These are phyloP conservation scores for Apiotrichum akiyoshidainum DNA, from an alignment of 1,284 basidiomycete species.

Conservation along the genomic window DNA sequence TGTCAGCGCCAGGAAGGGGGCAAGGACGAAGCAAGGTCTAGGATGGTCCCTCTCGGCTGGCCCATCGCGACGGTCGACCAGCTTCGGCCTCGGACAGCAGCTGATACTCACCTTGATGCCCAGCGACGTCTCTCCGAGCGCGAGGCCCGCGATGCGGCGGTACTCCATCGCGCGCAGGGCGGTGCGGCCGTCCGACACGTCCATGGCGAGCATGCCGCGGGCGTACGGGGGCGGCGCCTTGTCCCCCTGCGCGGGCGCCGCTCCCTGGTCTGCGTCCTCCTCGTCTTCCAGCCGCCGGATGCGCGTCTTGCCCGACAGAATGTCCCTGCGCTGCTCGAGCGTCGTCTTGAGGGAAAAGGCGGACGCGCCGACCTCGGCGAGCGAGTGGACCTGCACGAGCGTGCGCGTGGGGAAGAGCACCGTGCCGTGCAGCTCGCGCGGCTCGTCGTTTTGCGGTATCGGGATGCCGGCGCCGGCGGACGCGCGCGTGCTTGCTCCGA, in stretches of 20 bases:
- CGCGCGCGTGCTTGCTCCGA: conserved; percentile 26
- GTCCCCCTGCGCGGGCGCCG: conserved; percentile 16
- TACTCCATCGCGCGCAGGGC: conserved; percentile 46
- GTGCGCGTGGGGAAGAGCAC: conserved; percentile 33
- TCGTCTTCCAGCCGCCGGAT: conserved; percentile 45
- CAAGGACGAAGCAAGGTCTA: background rate
- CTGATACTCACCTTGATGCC: conserved; percentile 44
- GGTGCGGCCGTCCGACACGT: conserved; percentile 43
- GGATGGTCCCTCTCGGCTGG: no score
- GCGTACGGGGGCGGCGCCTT: conserved; percentile 41
- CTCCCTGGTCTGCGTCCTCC: conserved; percentile 17
- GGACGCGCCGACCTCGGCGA: conserved; percentile 44
- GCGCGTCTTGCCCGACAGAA: conserved; percentile 40
- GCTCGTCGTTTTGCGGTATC: conserved; percentile 14
- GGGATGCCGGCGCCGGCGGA: background rate
- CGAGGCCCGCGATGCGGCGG: conserved; percentile 31
- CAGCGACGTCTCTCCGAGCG: conserved; percentile 44
- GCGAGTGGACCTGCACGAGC: conserved; percentile 38
- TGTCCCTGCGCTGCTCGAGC: conserved; percentile 45
- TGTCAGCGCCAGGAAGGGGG: background rate
- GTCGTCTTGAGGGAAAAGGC: conserved; percentile 44
- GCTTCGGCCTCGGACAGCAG: no score
- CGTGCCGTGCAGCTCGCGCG: conserved; percentile 16
- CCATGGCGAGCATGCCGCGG: conserved; percentile 44
- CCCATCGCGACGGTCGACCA: no score